phyloP scores from a whole-genome alignment of 78 protist species.

The Polysphondylium violaceum region DNA sequence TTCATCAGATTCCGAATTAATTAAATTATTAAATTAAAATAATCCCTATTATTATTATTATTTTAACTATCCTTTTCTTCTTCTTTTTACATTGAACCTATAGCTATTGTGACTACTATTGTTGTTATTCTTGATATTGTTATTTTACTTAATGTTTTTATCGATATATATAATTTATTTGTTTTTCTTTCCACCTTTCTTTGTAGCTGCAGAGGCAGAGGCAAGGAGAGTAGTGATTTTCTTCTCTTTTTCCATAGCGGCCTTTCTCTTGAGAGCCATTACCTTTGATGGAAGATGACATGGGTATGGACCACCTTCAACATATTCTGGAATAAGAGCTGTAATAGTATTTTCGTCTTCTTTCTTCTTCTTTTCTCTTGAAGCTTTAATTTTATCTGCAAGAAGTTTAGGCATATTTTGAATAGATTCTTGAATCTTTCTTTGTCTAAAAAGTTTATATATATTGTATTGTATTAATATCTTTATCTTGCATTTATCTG shows the following conservation, averaged over 20 bases:
- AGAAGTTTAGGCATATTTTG: constrained; percentile 55
- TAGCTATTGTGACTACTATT: no score
- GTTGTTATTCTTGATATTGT: no score
- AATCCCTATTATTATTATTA: no score
- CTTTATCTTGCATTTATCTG: not conserved
- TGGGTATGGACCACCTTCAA: constrained; percentile 37
- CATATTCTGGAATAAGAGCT: constrained; percentile 21
- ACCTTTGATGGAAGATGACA: constrained; percentile 7
- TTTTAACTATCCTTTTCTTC: no score
- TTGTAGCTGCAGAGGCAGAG: not conserved
- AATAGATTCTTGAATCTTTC: constrained; percentile 49
- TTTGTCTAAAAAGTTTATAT: constrained; percentile 34
- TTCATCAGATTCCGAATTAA: no score
- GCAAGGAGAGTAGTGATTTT: constrained; percentile 22
- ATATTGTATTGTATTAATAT: not conserved
- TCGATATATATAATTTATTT: no score
- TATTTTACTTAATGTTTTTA: no score
- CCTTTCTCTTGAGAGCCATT: constrained; percentile 13
- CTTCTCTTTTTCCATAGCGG: constrained; percentile 39
- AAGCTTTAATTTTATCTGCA: constrained; percentile 68
- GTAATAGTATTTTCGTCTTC: constrained; percentile 30
- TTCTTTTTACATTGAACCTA: no score
- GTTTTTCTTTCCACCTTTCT: not conserved
- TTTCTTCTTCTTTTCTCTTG: constrained; percentile 68
- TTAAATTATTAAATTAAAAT: no score